These are phyloP conservation scores for Rubia balearica DNA, from an alignment of 305 asterid species.

Conservation along the genomic window DNA sequence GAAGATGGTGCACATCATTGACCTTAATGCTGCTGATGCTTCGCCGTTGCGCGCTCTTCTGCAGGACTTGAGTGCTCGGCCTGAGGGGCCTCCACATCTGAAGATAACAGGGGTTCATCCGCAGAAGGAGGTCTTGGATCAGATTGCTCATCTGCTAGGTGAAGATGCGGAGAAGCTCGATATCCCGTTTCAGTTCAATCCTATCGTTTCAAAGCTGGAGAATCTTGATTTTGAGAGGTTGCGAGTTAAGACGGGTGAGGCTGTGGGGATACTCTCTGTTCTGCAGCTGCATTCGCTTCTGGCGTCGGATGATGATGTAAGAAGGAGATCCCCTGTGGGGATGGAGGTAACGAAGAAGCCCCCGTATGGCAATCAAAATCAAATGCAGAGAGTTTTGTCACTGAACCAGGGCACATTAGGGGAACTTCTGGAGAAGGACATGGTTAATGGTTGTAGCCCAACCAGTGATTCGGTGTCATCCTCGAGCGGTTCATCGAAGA, in stretches of 20 bases:
- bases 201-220: slow-evolving; percentile 54
- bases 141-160: slow-evolving; percentile 58
- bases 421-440: slow-evolving; percentile 59
- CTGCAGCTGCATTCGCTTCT: slow-evolving; percentile 65
- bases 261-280: slow-evolving; percentile 66
- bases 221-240: slow-evolving; percentile 57
- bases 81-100: slow-evolving; percentile 94
- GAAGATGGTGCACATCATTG: slow-evolving; percentile 80
- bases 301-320: slow-evolving; percentile 35
- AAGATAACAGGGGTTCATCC: slow-evolving; percentile 74
- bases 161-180: slow-evolving; percentile 82
- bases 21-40: slow-evolving; percentile 63
- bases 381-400: slow-evolving; percentile 40
- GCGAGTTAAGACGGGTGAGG: slow-evolving; percentile 91
- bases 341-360: slow-evolving; percentile 26
- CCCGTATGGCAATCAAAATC: slow-evolving; percentile 29
- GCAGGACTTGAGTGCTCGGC: slow-evolving; percentile 75
- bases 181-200: slow-evolving; percentile 81
- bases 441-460: slow-evolving; percentile 43
- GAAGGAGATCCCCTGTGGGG: slow-evolving; percentile 31
- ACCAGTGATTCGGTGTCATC: slow-evolving; percentile 59
- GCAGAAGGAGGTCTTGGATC: slow-evolving; percentile 58
- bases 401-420: slow-evolving; percentile 43
- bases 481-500: slow-evolving; percentile 25
- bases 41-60: slow-evolving; percentile 81